These are phyloP conservation scores for Penicillium sp. DNA, from an alignment of 2,329 filamentous ascomycete genomes.

Conservation along the genomic window DNA sequence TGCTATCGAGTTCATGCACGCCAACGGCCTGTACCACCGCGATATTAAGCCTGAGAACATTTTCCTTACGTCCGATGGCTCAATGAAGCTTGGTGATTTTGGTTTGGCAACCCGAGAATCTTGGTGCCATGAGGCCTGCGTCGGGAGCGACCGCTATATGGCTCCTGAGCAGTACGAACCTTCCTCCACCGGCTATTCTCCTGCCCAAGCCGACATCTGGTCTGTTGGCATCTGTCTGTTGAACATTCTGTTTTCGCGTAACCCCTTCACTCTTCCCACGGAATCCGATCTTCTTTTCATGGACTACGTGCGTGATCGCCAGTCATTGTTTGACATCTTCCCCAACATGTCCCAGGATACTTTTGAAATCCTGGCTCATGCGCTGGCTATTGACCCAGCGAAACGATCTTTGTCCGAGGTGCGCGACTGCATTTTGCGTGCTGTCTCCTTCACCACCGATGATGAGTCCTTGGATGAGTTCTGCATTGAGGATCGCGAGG, in stretches of 20 bases:
- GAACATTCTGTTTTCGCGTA: constrained; percentile 95
- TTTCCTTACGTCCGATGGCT: constrained; percentile 82
- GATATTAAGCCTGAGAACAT: constrained; percentile 99
- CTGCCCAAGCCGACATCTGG: constrained; percentile 93
- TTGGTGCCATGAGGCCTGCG: constrained; percentile 90
- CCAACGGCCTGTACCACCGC: constrained; percentile 88
- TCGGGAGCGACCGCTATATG: constrained; percentile 99
- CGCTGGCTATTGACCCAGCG: constrained; percentile 86
- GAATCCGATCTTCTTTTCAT: constrained; percentile 90
- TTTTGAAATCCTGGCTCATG: constrained; percentile 88
- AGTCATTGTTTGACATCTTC: constrained; percentile 97
- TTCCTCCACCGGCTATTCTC: constrained; percentile 83
- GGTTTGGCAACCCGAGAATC: constrained; percentile 86
- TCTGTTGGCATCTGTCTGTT: constrained; percentile 94
- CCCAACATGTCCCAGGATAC: constrained; percentile 98
- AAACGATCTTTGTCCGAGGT: constrained; percentile 82
- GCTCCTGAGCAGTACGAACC: constrained; percentile 97
- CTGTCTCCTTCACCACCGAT: constrained; percentile 89
- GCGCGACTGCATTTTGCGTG: constrained; percentile 76
- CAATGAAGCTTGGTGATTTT: constrained; percentile 97
- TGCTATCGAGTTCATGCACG: constrained; percentile 87
- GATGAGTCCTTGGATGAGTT: constrained; percentile 94
- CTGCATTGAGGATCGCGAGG: constrained; percentile 78
- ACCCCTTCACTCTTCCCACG: constrained; percentile 90
- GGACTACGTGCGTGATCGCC: constrained; percentile 90